phyloP scores from a whole-genome alignment of 139 green algal genomes.

The Haematococcus sp. region DNA sequence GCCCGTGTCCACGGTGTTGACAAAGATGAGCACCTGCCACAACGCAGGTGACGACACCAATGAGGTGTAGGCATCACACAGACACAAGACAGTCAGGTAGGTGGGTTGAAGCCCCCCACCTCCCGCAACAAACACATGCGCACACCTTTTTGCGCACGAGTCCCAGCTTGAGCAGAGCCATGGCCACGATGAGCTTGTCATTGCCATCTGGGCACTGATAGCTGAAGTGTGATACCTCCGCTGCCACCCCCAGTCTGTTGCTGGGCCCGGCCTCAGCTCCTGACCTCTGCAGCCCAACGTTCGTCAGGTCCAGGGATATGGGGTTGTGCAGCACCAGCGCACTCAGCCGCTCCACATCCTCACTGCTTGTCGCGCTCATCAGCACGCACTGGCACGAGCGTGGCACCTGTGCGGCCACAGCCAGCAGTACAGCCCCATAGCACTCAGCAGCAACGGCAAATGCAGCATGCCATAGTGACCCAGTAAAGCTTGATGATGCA shows the following conservation, averaged over 20 bases:
- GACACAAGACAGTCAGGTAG: too few species aligned
- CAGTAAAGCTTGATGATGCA: not conserved
- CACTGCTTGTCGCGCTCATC: constrained; percentile 82
- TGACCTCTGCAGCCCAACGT: not conserved
- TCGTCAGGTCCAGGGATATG: constrained; percentile 71
- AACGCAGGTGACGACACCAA: too few species aligned
- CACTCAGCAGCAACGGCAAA: too few species aligned
- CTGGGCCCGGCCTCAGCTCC: not conserved
- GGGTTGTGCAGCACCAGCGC: constrained; percentile 92
- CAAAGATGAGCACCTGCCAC: constrained; percentile 85
- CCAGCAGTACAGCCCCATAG: too few species aligned
- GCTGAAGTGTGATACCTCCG: constrained; percentile 60
- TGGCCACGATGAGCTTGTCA: constrained; percentile 68
- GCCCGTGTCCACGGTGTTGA: constrained; percentile 80
- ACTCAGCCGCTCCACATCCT: constrained; percentile 74
- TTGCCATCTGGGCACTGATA: constrained; percentile 18
- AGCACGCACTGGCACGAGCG: constrained; percentile 88
- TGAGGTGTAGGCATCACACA: too few species aligned
- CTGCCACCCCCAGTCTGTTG: constrained; percentile 14
- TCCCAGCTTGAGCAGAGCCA: constrained; percentile 80
- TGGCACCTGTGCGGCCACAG: constrained; percentile 45
- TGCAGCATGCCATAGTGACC: too few species aligned
- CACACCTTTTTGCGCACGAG: constrained; percentile 71
- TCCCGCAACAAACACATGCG: not conserved
- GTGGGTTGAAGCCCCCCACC: too few species aligned